Evolutionary conservation across 768 basidiomycete genomes (phyloP), one percentile per base, ranked within the genome.

Genomic region (Cystobasidium onofrii): DNA sequence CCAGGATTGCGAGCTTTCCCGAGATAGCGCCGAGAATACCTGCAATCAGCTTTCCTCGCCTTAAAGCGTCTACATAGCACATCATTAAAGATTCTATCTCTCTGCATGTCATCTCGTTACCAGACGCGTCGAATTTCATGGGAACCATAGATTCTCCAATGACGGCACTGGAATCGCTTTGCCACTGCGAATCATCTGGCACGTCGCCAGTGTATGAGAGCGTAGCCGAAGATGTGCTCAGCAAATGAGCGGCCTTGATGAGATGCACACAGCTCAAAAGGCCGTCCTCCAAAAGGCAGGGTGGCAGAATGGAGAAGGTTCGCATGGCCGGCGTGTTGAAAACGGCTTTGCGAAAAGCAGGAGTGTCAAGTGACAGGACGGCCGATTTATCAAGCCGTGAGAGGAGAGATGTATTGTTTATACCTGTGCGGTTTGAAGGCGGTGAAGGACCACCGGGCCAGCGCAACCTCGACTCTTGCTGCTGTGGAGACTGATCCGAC

Each of bases 81-180:
- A 71, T 46, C 27, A 71, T 27, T 1, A 71, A 39, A 3, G 69
- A 54, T 31, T 71, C 54, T 10, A 71, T 46, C 25, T 71, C 69
- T n/a, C 20, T 57, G 25, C 31, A 57, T 3, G 33, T 44, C 33
- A 18, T 60, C 10, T 71, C 54, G 15, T 13, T 36, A 1, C 54
- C 69, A n/a, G 31, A 34, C 4, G 20, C 4, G 25, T 52, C 33
- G 20, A 71, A 55, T 10, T 27, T n/a, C 20, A 41, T 61, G 7
- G 69, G 69, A 3, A 60, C 55, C 69, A 71, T 71, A 44, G 15
- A 57, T 60, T 71, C 23, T 3, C 69, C 54, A 23, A 71, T 34
- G 31, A 71, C 29, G 9, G 31, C 27, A 15, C 33, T 34, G 1
- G 36, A 34, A 29, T 71, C 54, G n/a, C 17, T 34, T 27, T 60